Base-by-base conservation (phyloP, 2,329 filamentous ascomycete genomes). In the Tolypocladium ophioglossoides region DNA sequence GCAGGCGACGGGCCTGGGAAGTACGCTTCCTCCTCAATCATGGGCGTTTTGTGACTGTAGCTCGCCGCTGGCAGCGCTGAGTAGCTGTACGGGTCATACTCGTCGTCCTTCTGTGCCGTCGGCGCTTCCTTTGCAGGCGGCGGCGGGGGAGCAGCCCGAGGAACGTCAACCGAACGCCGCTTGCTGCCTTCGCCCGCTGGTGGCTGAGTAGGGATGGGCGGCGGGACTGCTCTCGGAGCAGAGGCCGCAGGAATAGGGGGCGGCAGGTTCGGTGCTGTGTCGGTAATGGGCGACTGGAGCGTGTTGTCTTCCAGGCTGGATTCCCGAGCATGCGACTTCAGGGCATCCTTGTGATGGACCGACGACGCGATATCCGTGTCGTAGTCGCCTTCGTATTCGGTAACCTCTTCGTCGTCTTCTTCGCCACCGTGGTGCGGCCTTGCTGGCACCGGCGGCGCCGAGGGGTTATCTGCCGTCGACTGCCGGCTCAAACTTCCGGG, bases 311-410 rank as follows among this genome's bases (percentile, higher is more conserved):
- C 90, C 53, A 87, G 66, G 65, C 88, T 95, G 8, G 86, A 82
- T 48, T 92, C 89, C 53, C 86, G 82, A 9, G 79, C 82, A 68
- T 95, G 90, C 10, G 89, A 75, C 68, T 92, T 95, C 57, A 97
- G 71, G 1, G 92, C 91, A 72, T 96, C 92, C 70, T 95, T 96
- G 70, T 96, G 90, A 54, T 88, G 89, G n/a, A 83, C 90, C 11
- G 89, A 86, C n/a, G 91, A 89, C 2, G 87, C 91, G 66, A 97
- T 97, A 67, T 97, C 94, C 8, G 94, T 97, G 63, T 97, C 94
- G 67, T 97, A 97, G 66, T 97, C 94, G 8, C 92, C 94, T 66
- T 99, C 94, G 65, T 97, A 97, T 65, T 96, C 92, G 0, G 90
- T 95, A 37, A 90, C 80, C 64, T 95, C 91, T 56, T 87, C 89